Conservation (phyloP, 345 rosid genomes). For the Bruguiera gymnorhiza region DNA sequence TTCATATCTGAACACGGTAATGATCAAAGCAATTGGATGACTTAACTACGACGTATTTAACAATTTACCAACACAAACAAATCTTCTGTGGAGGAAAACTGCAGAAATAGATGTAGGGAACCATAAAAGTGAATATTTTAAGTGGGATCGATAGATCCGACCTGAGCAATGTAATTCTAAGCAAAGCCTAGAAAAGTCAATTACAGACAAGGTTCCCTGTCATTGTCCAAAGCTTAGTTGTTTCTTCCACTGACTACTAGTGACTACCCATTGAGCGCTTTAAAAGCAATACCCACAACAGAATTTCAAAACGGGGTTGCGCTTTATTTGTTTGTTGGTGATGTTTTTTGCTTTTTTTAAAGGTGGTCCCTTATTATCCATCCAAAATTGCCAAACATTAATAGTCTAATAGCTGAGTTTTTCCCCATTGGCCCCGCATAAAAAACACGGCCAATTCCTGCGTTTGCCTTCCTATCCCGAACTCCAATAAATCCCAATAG, state of each 20-base stretch:
- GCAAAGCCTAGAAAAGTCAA: conserved; percentile 34
- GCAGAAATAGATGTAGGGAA: no score
- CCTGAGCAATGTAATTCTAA: conserved; percentile 30
- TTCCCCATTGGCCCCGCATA: conserved; percentile 15
- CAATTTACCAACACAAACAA: no score
- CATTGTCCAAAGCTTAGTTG: conserved; percentile 35
- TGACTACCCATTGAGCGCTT: conserved; percentile 10
- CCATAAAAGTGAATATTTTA: neutral
- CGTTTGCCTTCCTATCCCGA: conserved; percentile 21
- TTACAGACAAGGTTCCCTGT: conserved; percentile 37
- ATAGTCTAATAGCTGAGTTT: conserved; percentile 10
- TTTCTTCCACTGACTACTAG: conserved; percentile 26
- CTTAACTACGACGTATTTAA: no score
- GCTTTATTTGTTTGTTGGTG: conserved; percentile 1
- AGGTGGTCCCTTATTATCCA: conserved; percentile 31
- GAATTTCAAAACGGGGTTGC: neutral
- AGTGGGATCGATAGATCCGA: conserved; percentile 17
- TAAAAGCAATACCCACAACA: conserved; percentile 18
- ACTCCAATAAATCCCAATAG: conserved; percentile 30
- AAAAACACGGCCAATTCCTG: conserved; percentile 19
- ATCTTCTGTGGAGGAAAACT: no score
- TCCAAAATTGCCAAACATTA: conserved; percentile 43
- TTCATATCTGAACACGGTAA: no score
- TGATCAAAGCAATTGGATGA: no score
- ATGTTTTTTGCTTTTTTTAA: neutral